These are phyloP conservation scores for Aureobasidium sp. DNA, from an alignment of 2,329 filamentous ascomycete genomes.

Conservation along the genomic window DNA sequence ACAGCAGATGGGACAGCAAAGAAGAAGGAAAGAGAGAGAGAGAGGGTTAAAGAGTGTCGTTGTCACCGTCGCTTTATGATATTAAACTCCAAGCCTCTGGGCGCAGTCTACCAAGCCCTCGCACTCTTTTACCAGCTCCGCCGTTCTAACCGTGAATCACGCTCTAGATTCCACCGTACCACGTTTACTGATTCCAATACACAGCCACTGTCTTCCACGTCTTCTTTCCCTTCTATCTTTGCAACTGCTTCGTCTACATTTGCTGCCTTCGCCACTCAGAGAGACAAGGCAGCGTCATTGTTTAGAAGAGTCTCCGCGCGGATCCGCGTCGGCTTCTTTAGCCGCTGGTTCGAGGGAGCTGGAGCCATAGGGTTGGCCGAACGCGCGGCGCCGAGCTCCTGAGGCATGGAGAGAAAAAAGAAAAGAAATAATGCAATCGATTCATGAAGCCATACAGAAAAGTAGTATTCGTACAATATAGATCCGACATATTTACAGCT, in stretches of 20 bases:
- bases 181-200: neutral
- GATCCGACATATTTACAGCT: conserved; percentile 14
- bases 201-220: neutral
- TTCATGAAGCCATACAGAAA: neutral
- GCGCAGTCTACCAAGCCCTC: conserved; percentile 6
- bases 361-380: neutral
- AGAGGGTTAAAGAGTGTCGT: neutral
- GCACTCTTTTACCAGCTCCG: neutral
- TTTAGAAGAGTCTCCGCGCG: neutral
- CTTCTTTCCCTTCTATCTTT: neutral
- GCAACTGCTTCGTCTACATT: neutral
- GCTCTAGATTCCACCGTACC: neutral
- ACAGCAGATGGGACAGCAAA: neutral
- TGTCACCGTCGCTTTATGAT: neutral
- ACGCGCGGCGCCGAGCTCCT: neutral
- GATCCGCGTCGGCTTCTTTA: neutral
- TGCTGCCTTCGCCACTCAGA: neutral
- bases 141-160: neutral
- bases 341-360: neutral
- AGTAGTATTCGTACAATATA: neutral
- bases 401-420: neutral
- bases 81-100: conserved; percentile 1
- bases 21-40: neutral
- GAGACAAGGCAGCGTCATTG: neutral
- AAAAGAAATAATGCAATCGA: neutral